These are phyloP conservation scores for Bullera alba DNA, from an alignment of 768 basidiomycete genomes.

Conservation along the genomic window DNA sequence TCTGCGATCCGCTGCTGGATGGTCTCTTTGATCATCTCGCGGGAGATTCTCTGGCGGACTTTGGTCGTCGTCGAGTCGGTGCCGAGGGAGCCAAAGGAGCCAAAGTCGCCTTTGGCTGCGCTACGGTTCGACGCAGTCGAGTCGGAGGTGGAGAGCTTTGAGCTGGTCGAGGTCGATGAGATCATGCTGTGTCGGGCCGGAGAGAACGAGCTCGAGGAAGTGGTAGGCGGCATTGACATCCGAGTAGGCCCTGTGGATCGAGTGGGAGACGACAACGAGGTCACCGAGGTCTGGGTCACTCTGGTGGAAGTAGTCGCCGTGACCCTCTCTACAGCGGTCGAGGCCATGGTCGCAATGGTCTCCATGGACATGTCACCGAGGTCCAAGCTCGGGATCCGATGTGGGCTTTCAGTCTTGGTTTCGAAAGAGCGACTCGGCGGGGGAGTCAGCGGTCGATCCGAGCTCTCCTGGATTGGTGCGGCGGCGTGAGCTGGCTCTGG, in stretches of 20 bases:
- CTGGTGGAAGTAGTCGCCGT: not conserved
- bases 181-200: no score
- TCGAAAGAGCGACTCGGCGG: conserved; percentile 10
- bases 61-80: conserved; percentile 17
- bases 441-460: conserved; percentile 37
- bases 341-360: conserved; percentile 5
- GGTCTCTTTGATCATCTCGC: conserved; percentile 42
- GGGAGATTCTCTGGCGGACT: conserved; percentile 42
- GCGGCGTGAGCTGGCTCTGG: not conserved
- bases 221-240: no score
- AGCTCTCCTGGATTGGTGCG: conserved; percentile 4
- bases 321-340: not conserved
- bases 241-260: no score
- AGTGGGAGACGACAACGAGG: no score
- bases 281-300: no score
- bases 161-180: no score
- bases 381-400: conserved; percentile 41
- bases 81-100: not conserved
- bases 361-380: conserved; percentile 38
- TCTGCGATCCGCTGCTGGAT: conserved; percentile 39
- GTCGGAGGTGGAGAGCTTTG: no score
- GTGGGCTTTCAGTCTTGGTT: conserved; percentile 24
- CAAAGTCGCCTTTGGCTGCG: conserved; percentile 5
- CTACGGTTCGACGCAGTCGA: no score
- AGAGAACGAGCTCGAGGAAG: not conserved